phyloP scores from a whole-genome alignment of 345 rosid species.

The Aquilaria malaccensis region DNA sequence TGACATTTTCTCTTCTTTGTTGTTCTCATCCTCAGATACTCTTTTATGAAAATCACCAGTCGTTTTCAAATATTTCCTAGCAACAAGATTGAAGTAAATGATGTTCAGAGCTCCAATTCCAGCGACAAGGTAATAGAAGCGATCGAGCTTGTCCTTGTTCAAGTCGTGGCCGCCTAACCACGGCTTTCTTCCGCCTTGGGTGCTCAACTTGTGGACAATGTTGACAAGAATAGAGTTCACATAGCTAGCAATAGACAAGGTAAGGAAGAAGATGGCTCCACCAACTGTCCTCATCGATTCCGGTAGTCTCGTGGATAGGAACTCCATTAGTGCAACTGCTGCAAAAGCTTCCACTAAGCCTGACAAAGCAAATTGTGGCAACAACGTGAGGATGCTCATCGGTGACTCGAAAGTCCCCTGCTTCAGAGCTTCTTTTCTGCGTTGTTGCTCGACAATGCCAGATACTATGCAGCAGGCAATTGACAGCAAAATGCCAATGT shows the following conservation, averaged over 20 bases:
- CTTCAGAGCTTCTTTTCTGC: slow-evolving; percentile 31
- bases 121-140: slow-evolving; percentile 28
- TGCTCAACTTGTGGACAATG: slow-evolving; percentile 10
- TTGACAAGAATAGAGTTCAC: slow-evolving; percentile 22
- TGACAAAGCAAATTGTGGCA: slow-evolving; percentile 52
- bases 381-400: slow-evolving; percentile 20
- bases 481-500: slow-evolving; percentile 38
- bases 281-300: slow-evolving; percentile 61
- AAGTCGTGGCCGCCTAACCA: slow-evolving; percentile 54
- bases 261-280: slow-evolving; percentile 56
- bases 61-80: slow-evolving; percentile 14
- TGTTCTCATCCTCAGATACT: slow-evolving; percentile 4
- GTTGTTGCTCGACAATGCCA: slow-evolving; percentile 33
- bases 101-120: slow-evolving; percentile 27
- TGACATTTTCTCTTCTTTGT: not conserved
- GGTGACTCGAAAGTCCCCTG: slow-evolving; percentile 36
- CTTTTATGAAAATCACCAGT: not conserved
- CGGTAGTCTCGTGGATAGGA: slow-evolving; percentile 44
- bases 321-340: slow-evolving; percentile 53
- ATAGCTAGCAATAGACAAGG: slow-evolving; percentile 33
- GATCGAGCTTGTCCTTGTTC: slow-evolving; percentile 29
- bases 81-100: slow-evolving; percentile 33
- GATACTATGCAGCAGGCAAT: slow-evolving; percentile 39
- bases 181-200: slow-evolving; percentile 15
- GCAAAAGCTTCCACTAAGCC: slow-evolving; percentile 62